Conservation (phyloP, 495 filamentous ascomycete genomes). For the Penicillium diatomitis region DNA sequence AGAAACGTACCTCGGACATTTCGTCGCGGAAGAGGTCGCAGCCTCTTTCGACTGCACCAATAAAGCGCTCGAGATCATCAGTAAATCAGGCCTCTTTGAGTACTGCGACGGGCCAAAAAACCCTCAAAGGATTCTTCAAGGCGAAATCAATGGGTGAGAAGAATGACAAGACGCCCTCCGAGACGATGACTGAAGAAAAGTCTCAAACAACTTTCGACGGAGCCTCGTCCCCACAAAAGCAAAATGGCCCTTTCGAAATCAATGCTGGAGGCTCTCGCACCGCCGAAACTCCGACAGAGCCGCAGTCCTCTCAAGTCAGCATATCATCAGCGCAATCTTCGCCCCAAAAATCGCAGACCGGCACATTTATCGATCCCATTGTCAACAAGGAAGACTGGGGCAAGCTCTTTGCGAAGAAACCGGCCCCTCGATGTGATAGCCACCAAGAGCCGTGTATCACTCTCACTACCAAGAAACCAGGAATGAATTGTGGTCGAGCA, state of each 20-base stretch:
- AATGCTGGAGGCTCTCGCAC: not conserved
- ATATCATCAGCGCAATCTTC: not conserved
- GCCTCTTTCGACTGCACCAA: slow-evolving; percentile 1
- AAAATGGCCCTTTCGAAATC: no score
- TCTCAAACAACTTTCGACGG: not conserved
- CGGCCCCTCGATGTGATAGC: slow-evolving; percentile 65
- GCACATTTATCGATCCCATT: slow-evolving; percentile 55
- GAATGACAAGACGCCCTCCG: not conserved
- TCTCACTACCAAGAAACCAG: slow-evolving; percentile 75
- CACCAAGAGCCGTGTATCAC: slow-evolving; percentile 81
- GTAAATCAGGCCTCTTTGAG: slow-evolving; percentile 9
- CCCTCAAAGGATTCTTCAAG: slow-evolving; percentile 76
- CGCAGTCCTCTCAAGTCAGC: not conserved
- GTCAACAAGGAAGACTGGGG: slow-evolving; percentile 76
- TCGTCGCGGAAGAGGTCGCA: slow-evolving; percentile 25
- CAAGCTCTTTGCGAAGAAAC: slow-evolving; percentile 69
- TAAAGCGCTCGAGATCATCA: slow-evolving; percentile 43
- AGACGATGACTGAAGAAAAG: not conserved
- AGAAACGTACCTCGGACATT: slow-evolving; percentile 5
- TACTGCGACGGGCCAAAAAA: slow-evolving; percentile 55
- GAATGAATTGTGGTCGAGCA: slow-evolving; percentile 69
- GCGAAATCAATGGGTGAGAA: slow-evolving; percentile 17
- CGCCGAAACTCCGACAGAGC: not conserved
- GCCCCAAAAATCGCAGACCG: slow-evolving; percentile 6
- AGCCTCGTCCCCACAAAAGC: not conserved